These are phyloP conservation scores for Eucalyptus tenuipes DNA, from an alignment of 345 rosid genomes.

Conservation along the genomic window DNA sequence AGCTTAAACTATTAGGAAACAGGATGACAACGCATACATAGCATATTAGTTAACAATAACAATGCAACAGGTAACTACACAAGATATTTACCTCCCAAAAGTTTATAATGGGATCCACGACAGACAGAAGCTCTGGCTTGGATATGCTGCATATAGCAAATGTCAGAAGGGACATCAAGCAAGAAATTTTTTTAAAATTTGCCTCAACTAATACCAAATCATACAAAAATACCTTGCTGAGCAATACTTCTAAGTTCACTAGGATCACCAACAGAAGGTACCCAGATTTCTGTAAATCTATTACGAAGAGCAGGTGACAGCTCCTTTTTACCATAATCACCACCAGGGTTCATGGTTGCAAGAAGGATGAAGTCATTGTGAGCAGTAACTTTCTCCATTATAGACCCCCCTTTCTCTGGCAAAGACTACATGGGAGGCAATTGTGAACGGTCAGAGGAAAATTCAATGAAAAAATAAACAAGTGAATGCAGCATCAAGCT, in stretches of 20 bases:
- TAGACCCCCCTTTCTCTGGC: slow-evolving; percentile 91
- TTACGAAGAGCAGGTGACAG: slow-evolving; percentile 94
- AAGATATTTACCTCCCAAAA: slow-evolving; percentile 57
- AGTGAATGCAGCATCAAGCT: background rate
- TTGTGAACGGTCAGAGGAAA: background rate
- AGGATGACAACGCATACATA: background rate
- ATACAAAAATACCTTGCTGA: slow-evolving; percentile 31
- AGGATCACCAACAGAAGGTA: slow-evolving; percentile 54
- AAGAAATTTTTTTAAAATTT: background rate
- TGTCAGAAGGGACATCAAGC: background rate
- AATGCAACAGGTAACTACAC: background rate
- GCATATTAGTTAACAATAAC: background rate
- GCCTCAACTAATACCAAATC: background rate
- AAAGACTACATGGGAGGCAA: slow-evolving; percentile 42
- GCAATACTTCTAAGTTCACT: slow-evolving; percentile 75
- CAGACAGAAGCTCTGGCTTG: slow-evolving; percentile 16
- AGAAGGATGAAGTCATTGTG: slow-evolving; percentile 60
- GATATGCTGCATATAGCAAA: slow-evolving; percentile 24
- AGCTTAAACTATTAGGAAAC: background rate
- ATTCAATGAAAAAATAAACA: background rate
- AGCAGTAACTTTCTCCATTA: slow-evolving; percentile 68
- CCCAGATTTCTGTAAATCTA: slow-evolving; percentile 98
- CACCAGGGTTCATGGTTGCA: slow-evolving; percentile 99
- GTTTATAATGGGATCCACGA: slow-evolving; percentile 53
- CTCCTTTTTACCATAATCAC: slow-evolving; percentile 98